phyloP scores from a whole-genome alignment of 768 basidiomycete species.

The Lactarius deliciosus region DNA sequence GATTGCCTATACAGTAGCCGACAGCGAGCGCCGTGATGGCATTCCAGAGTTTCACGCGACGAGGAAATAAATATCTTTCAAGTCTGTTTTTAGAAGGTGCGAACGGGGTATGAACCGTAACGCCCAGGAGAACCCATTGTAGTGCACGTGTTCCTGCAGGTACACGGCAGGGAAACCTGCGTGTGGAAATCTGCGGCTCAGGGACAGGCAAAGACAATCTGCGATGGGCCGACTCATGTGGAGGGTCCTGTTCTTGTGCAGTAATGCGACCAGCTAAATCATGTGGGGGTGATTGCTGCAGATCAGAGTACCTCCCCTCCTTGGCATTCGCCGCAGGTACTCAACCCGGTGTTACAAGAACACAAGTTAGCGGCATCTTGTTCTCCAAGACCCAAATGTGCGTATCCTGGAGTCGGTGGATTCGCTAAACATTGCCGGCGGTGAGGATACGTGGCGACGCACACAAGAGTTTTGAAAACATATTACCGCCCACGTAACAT shows the following conservation, averaged over 20 bases:
- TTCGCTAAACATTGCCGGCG: too few species aligned
- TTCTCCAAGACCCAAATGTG: too few species aligned
- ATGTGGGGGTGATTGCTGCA: not conserved
- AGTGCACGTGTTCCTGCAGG: conserved; percentile 18
- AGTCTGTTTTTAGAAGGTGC: not conserved
- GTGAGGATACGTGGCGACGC: too few species aligned
- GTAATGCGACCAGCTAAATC: not conserved
- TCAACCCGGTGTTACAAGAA: not conserved
- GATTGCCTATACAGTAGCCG: conserved; percentile 1
- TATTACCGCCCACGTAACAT: not conserved
- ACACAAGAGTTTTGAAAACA: too few species aligned
- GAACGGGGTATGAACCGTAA: conserved; percentile 1
- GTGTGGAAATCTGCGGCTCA: not conserved
- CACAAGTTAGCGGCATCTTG: too few species aligned
- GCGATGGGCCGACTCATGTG: not conserved
- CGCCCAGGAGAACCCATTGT: not conserved
- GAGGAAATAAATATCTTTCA: not conserved
- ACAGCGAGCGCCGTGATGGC: not conserved
- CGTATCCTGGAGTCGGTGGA: too few species aligned
- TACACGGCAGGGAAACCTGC: conserved; percentile 12
- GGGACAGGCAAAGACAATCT: not conserved
- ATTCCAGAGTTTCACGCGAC: conserved; percentile 5
- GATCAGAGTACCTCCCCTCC: not conserved
- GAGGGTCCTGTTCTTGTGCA: not conserved
- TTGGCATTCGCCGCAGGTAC: not conserved